Evolutionary conservation across 805 yeast genomes (phyloP).

Genomic region (Kluyveromyces siamensis): DNA sequence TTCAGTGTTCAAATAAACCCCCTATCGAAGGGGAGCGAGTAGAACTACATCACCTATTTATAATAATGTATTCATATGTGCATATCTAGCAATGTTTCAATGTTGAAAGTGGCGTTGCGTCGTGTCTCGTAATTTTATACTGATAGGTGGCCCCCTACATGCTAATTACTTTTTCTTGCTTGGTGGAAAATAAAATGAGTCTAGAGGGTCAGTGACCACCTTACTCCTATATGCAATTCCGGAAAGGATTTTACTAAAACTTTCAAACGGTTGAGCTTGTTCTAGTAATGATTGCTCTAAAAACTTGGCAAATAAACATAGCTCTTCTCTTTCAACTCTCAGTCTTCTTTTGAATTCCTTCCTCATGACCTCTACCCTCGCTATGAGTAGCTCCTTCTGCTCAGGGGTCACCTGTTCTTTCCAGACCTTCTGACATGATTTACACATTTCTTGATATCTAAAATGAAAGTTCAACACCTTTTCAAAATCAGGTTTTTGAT

Average conservation of each 20-base stretch:
- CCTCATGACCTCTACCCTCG: constrained; percentile 9
- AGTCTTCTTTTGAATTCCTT: constrained; percentile 8
- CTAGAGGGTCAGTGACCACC: not conserved
- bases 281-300: not conserved
- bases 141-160: no score
- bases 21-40: not conserved
- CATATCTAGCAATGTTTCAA: not conserved
- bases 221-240: not conserved
- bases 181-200: not conserved
- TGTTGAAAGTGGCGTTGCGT: not conserved
- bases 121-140: no score
- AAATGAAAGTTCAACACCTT: constrained; percentile 6
- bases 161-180: not conserved
- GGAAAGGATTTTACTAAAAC: not conserved
- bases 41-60: not conserved
- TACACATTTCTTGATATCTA: constrained; percentile 19
- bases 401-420: constrained; percentile 11
- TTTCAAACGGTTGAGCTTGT: not conserved
- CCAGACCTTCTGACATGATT: constrained; percentile 19
- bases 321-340: constrained; percentile 8
- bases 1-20: constrained; percentile 24
- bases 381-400: constrained; percentile 10
- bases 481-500: not conserved
- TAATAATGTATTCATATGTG: not conserved
- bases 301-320: constrained; percentile 4